Percentiles rank a stretch among this genome's conserved stretches.
These are phyloP conservation scores for Lactifluus subvellereus DNA, from an alignment of 768 basidiomycete genomes.

Conservation along the genomic window DNA sequence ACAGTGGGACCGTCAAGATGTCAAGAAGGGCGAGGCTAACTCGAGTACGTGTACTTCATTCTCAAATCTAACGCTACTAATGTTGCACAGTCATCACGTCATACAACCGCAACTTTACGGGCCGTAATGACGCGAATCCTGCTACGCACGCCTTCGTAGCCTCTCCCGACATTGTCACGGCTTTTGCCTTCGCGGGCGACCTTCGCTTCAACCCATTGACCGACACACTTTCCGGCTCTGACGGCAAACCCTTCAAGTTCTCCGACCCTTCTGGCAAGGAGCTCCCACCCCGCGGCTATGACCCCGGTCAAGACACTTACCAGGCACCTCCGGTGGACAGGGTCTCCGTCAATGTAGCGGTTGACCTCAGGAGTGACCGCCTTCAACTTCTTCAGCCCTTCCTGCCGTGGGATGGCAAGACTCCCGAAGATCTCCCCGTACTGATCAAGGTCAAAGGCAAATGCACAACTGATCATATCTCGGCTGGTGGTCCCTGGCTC, in stretches of 20 bases:
- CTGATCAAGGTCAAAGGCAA: constrained; percentile 99
- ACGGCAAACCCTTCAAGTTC: constrained; percentile 98
- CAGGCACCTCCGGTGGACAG: constrained; percentile 89
- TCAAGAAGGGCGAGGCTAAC: constrained; percentile 95
- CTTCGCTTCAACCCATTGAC: constrained; percentile 97
- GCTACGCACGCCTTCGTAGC: constrained; percentile 97
- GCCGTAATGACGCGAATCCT: constrained; percentile 98
- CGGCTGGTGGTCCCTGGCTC: constrained; percentile 98
- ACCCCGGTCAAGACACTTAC: constrained; percentile 96
- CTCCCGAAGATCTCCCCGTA: constrained; percentile 80
- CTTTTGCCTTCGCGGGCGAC: constrained; percentile 89
- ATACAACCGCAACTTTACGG: constrained; percentile 99
- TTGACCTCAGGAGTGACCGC: constrained; percentile 80
- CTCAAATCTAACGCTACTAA: neutral
- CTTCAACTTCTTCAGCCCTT: constrained; percentile 89
- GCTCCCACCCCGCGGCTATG: constrained; percentile 93
- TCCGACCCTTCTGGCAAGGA: constrained; percentile 85
- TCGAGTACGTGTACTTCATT: constrained; percentile 58
- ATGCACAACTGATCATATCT: constrained; percentile 98
- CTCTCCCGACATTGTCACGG: constrained; percentile 92
- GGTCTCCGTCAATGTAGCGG: constrained; percentile 76
- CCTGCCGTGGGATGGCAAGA: constrained; percentile 89
- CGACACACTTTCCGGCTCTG: constrained; percentile 78
- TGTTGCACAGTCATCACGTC: constrained; percentile 79
- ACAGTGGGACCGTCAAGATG: constrained; percentile 97